These are phyloP conservation scores for Pseudogymnoascus sp. DNA, from an alignment of 2,329 filamentous ascomycete genomes.

Conservation along the genomic window DNA sequence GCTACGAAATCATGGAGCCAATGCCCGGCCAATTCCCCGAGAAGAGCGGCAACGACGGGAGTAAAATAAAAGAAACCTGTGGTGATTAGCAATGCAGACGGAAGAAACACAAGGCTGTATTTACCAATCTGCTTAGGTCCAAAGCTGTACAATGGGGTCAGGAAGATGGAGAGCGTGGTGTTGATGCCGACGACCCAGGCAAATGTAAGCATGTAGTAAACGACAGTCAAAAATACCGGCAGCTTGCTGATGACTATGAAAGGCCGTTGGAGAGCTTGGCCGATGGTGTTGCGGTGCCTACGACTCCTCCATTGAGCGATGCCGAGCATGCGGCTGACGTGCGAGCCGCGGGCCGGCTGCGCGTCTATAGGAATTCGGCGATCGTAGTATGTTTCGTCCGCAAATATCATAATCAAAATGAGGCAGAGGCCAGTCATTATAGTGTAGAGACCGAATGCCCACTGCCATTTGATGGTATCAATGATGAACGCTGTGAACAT, in stretches of 20 bases:
- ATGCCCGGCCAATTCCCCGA: constrained; percentile 47
- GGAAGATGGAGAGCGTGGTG: constrained; percentile 45
- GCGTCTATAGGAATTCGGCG: constrained; percentile 30
- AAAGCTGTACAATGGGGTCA: constrained; percentile 43
- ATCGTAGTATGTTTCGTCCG: constrained; percentile 44
- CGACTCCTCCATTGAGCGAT: constrained; percentile 23
- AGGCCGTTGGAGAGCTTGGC: constrained; percentile 33
- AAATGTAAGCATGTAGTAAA: constrained; percentile 36
- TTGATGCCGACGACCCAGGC: constrained; percentile 49
- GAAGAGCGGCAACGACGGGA: constrained; percentile 43
- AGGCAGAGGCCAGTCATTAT: constrained; percentile 30
- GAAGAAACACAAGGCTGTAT: constrained; percentile 10
- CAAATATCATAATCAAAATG: constrained; percentile 30
- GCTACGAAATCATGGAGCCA: constrained; percentile 47
- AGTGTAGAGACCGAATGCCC: constrained; percentile 41
- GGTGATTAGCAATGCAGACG: neutral
- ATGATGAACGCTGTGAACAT: constrained; percentile 24
- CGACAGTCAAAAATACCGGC: constrained; percentile 29
- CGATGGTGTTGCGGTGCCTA: constrained; percentile 32
- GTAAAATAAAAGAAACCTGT: constrained; percentile 49
- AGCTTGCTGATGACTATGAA: constrained; percentile 34
- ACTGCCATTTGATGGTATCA: constrained; percentile 36
- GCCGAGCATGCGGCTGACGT: constrained; percentile 22
- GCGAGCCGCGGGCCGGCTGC: constrained; percentile 28
- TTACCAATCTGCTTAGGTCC: constrained; percentile 41